Evolutionary conservation across 2,329 filamentous ascomycete genomes (phyloP), one percentile per base, ranked within the genome.

Genomic region (Fusarium sp.): DNA sequence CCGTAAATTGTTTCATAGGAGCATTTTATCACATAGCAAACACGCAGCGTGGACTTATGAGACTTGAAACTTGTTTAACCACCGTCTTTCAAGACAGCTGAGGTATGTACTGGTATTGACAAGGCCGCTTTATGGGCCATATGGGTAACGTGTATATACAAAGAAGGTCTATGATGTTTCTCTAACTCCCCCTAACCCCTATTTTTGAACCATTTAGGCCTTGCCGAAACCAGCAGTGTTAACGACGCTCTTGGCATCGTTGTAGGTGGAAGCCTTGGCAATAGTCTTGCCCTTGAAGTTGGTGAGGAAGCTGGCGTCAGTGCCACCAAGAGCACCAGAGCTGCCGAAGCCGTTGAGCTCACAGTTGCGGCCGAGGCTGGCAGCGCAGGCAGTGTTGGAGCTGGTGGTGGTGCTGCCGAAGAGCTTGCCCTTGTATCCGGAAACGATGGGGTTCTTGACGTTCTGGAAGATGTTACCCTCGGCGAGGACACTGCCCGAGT

Each of bases 391-490:
- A 22, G 80, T 75, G 76, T 84, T 85, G 72, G 82, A 79, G 52
- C 69, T 78, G 20, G 80, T 69, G 63, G 67, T 76, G 71, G 79
- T 76, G 63, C 74, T 78, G 37, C 80, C 78, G 66, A 84, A 83
- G 27, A 84, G 73, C 71, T 79, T 65, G 40, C 83, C 83, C 29
- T 70, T 63, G 67, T 74, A 73, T 50, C 78, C 73, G n/a, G 75
- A 57, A 68, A 86, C 83, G 56, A 87, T 79, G 22, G 83, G 79
- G 22, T 82, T 81, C 16, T 80, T 78, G 63, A 91, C 85, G 74
- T 89, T 87, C 80, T 89, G 85, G 84, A 90, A 91, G 57, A 88
- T 81, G 75, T 89, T 90, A 40, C 89, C 89, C 81, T 91, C 89
- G 3, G 86, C 86, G 24, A 91, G 82, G 50, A 89, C 84, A 60